Conservation (phyloP, 164 flowering plant genomes). For the Vitis labrusca region DNA sequence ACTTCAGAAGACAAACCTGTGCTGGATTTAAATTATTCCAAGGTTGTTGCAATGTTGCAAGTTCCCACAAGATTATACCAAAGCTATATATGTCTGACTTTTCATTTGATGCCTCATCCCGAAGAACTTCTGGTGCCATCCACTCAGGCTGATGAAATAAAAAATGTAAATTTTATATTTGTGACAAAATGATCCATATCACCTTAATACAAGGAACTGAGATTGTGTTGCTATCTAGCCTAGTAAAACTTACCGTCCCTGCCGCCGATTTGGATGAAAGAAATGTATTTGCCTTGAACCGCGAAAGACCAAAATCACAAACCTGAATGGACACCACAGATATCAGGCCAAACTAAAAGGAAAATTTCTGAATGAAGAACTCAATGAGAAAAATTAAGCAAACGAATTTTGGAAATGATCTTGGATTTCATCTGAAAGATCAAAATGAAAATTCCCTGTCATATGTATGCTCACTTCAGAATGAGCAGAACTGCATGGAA, state of each 20-base stretch:
- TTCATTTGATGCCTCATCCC: slow-evolving; percentile 95
- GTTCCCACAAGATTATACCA: slow-evolving; percentile 94
- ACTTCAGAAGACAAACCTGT: slow-evolving; percentile 54
- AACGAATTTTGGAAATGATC: no score
- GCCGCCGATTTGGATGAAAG: slow-evolving; percentile 98
- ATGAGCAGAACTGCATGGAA: no score
- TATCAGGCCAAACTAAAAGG: not conserved
- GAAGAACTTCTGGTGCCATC: slow-evolving; percentile 99
- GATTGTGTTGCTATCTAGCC: not conserved
- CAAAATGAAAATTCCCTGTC: no score
- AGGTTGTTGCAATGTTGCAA: slow-evolving; percentile 84
- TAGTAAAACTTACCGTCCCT: slow-evolving; percentile 81
- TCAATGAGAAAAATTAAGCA: no score
- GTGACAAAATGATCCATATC: not conserved
- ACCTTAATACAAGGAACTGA: not conserved
- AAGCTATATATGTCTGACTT: slow-evolving; percentile 93
- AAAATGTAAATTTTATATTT: slow-evolving; percentile 1
- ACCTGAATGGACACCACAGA: slow-evolving; percentile 49
- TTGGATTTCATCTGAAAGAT: no score
- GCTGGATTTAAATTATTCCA: slow-evolving; percentile 88
- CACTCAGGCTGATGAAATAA: slow-evolving; percentile 73
- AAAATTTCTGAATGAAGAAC: no score
- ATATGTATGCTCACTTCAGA: no score
- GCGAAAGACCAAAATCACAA: slow-evolving; percentile 98
- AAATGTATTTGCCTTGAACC: slow-evolving; percentile 89